A percentile compares a stretch with the other conserved stretches of the same genome.
Conservation (phyloP, 805 yeast species). For the Limtongozyma cylindracea region DNA sequence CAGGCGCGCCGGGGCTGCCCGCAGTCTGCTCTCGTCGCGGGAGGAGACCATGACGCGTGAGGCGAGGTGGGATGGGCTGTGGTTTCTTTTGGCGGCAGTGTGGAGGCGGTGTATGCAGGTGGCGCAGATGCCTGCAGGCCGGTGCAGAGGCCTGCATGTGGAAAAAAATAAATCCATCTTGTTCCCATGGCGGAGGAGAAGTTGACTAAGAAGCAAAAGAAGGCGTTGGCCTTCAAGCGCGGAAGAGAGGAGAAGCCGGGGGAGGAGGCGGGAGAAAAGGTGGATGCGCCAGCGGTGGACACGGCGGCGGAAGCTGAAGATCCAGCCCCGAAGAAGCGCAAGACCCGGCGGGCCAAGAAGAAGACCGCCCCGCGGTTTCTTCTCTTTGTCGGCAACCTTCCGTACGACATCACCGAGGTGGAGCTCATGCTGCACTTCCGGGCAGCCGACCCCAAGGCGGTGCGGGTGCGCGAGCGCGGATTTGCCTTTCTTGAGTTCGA, state of each 20-base stretch:
- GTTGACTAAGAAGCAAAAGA: slow-evolving; percentile 38
- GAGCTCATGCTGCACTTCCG: slow-evolving; percentile 52
- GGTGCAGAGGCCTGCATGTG: too few relatives aligned
- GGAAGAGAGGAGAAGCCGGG: slow-evolving; percentile 9
- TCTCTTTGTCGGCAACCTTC: slow-evolving; percentile 77
- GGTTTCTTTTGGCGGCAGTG: too few relatives aligned
- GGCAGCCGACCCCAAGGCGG: slow-evolving; percentile 41
- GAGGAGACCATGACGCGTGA: too few relatives aligned
- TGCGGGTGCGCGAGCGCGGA: slow-evolving; percentile 77
- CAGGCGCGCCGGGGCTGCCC: too few relatives aligned
- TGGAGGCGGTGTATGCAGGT: too few relatives aligned
- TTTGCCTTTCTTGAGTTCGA: slow-evolving; percentile 80
- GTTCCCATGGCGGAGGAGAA: too few relatives aligned
- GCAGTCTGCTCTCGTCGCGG: too few relatives aligned
- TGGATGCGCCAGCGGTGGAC: slow-evolving; percentile 1
- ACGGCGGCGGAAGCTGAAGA: too few relatives aligned
- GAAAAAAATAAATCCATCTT: too few relatives aligned
- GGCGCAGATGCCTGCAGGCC: too few relatives aligned
- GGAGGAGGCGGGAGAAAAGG: slow-evolving; percentile 1
- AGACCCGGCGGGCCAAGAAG: slow-evolving; percentile 51
- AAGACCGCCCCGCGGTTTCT: slow-evolving; percentile 37
- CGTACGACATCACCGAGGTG: slow-evolving; percentile 37
- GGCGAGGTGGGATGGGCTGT: too few relatives aligned
- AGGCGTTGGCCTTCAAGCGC: slow-evolving; percentile 28
- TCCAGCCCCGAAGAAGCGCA: slow-evolving; percentile 21